Conservation (phyloP, 2,329 filamentous ascomycete genomes). For the Xylariales sp. region DNA sequence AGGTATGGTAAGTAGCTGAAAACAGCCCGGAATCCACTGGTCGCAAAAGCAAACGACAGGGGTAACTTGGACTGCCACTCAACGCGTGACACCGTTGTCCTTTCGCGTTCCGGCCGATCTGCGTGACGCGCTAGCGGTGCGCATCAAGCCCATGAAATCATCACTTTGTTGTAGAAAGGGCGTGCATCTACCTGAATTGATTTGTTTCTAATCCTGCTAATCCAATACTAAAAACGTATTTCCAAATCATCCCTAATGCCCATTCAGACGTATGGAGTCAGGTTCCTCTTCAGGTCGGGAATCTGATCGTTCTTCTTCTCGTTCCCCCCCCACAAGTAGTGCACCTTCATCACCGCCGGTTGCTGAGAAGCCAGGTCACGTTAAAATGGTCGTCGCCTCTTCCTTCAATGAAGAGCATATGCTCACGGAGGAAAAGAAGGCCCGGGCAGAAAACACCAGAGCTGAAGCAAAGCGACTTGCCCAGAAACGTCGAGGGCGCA, state of each 20-base stretch:
- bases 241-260: no score
- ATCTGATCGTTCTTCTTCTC: not conserved
- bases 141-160: slow-evolving; percentile 21
- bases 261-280: no score
- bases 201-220: not conserved
- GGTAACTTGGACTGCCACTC: no score
- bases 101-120: slow-evolving; percentile 21
- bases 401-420: slow-evolving; percentile 26
- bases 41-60: no score
- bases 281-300: slow-evolving; percentile 7
- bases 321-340: slow-evolving; percentile 16
- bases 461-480: slow-evolving; percentile 39
- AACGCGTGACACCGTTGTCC: slow-evolving; percentile 27
- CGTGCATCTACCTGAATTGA: not conserved
- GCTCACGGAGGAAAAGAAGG: slow-evolving; percentile 42
- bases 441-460: slow-evolving; percentile 42
- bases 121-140: slow-evolving; percentile 21
- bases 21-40: no score
- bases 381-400: slow-evolving; percentile 20
- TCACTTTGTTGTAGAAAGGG: slow-evolving; percentile 14
- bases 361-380: slow-evolving; percentile 9
- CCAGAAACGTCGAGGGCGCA: slow-evolving; percentile 30
- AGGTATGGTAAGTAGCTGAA: no score
- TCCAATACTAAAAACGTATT: no score
- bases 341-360: slow-evolving; percentile 20